Conservation (phyloP, 1,139 yeast species). For the Suhomyces bribrorum region DNA sequence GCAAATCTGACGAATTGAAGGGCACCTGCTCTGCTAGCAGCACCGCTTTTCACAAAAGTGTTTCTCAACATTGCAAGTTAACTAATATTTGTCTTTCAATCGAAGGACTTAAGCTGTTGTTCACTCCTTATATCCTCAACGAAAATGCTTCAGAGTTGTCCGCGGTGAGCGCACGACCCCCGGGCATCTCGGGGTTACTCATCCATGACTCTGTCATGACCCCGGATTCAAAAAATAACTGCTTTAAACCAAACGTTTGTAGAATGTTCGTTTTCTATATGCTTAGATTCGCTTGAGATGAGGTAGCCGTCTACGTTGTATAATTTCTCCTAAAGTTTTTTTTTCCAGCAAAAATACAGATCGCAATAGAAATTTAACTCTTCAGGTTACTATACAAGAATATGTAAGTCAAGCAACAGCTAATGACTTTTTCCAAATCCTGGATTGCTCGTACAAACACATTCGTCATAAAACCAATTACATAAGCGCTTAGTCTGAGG, state of each 20-base stretch:
- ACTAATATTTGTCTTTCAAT: conserved; percentile 4
- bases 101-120: conserved; percentile 2
- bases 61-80: conserved; percentile 19
- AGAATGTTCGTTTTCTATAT: background rate
- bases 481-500: no score
- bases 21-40: conserved; percentile 11
- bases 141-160: conserved; percentile 14
- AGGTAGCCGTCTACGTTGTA: no score
- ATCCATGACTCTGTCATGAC: conserved; percentile 1
- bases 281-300: background rate
- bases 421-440: no score
- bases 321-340: no score
- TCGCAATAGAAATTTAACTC: no score
- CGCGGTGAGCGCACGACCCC: conserved; percentile 13
- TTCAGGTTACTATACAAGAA: no score
- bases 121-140: conserved; percentile 9
- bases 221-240: conserved; percentile 1
- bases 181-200: conserved; percentile 13
- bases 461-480: no score
- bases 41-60: conserved; percentile 15
- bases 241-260: background rate
- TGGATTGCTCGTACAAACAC: no score
- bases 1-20: conserved; percentile 40
- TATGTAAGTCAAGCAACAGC: no score
- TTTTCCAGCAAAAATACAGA: no score